phyloP scores from a whole-genome alignment of 306 rosid genomes.

The Elaeagnus macrophylla region DNA sequence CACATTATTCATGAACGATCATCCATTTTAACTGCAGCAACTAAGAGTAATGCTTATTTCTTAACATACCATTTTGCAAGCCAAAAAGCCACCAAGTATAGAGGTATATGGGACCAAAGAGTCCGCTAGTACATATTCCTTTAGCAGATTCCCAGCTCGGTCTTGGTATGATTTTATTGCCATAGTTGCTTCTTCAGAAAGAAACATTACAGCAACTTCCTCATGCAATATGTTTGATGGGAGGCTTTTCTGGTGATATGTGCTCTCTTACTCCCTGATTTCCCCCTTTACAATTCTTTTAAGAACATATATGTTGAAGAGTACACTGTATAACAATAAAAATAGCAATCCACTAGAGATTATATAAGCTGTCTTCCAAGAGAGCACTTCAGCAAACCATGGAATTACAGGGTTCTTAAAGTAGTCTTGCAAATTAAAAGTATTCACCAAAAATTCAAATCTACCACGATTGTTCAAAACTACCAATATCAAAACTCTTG shows the following conservation, averaged over 20 bases:
- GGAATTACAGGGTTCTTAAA: neutral
- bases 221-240: constrained; percentile 12
- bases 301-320: neutral
- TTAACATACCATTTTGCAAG: constrained; percentile 70
- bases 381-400: neutral
- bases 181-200: constrained; percentile 50
- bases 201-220: constrained; percentile 28
- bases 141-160: constrained; percentile 62
- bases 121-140: constrained; percentile 54
- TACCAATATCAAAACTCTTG: no score
- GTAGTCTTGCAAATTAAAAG: neutral
- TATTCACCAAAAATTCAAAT: no score
- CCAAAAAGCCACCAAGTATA: constrained; percentile 55
- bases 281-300: neutral
- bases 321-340: neutral
- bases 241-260: constrained; percentile 10
- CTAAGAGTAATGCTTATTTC: neutral
- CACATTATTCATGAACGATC: neutral
- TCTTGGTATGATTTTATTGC: constrained; percentile 53
- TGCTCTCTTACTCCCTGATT: neutral
- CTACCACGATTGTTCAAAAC: no score
- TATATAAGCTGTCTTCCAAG: neutral
- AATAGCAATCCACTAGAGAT: neutral
- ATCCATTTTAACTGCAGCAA: neutral
- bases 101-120: constrained; percentile 59